Base-by-base conservation (phyloP, 352 stramenopile genomes). In the Globisporangium orthogonon region DNA sequence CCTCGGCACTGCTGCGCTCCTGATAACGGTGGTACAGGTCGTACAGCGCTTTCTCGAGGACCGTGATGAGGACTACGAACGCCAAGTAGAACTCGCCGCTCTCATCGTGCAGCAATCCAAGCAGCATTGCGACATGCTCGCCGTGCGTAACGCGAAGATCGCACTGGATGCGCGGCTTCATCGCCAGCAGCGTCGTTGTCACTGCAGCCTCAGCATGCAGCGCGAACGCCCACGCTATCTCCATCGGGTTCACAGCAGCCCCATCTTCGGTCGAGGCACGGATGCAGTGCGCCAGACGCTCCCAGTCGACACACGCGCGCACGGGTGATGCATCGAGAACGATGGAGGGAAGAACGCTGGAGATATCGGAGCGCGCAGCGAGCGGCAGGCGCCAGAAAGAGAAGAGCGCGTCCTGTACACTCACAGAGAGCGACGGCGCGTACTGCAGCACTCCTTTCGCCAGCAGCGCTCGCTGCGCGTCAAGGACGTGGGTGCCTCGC, bases 41-140 rank as follows among this genome's bases (percentile, higher is more conserved):
- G 48, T 84, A 89, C 44, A 89, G 58, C 4, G 62, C 66, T 53
- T 78, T 75, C 55, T 89, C 79, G 28, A 89, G 67, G 17, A 89
- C 60, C 2, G 77, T 89, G 31, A 86, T 72, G 10, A 77, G 66
- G 31, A 86, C 61, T 13, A 74, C 35, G 46, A 89, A 86, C 11
- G 58, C 61, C 63, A 85, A 50, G 49, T 86, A 89, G 51, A 74
- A 87, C 18, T 89, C 76, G 0, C 76, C 74, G 7, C 13, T 4
- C 9, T 68, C 47, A 18, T 57, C 30, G 6, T 30, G 28, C 33
- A 85, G 31, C 56, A 76, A 52, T 18, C 3, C 5, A 1, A 68
- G 53, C 10, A 87, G 54, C 4, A 61, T 46, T 7, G 45, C 23
- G 6, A 89, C 44, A 2, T 61, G 37, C 33, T 62, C 63, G 41